Conservation (phyloP, 768 basidiomycete species). For the Serendipita indica region DNA sequence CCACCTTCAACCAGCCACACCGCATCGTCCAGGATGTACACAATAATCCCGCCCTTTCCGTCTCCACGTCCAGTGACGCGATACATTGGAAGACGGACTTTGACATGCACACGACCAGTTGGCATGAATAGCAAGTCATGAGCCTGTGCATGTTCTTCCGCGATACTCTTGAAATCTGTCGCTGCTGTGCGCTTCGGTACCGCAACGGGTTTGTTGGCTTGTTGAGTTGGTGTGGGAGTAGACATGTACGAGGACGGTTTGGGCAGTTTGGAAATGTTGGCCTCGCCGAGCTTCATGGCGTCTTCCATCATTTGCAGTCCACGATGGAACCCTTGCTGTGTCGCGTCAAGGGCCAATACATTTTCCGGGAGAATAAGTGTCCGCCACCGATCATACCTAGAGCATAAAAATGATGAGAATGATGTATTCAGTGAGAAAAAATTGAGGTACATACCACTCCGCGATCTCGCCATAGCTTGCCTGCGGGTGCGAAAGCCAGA, state of each 20-base stretch:
- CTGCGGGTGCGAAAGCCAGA: conserved; percentile 84
- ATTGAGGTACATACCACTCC: conserved; percentile 52
- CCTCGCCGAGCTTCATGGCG: conserved; percentile 57
- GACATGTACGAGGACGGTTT: conserved; percentile 21
- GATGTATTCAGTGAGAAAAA: neutral
- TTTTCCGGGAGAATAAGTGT: conserved; percentile 31
- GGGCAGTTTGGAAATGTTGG: conserved; percentile 9
- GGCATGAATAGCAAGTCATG: conserved; percentile 86
- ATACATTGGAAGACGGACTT: conserved; percentile 80
- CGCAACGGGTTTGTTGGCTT: conserved; percentile 21
- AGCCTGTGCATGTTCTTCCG: conserved; percentile 74
- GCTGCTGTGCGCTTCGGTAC: conserved; percentile 46
- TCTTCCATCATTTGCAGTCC: conserved; percentile 91
- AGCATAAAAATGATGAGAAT: neutral
- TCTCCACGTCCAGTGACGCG: conserved; percentile 63
- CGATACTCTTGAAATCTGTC: conserved; percentile 84
- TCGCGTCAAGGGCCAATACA: conserved; percentile 47
- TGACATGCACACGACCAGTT: conserved; percentile 68
- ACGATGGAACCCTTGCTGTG: conserved; percentile 68
- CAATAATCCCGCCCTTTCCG: conserved; percentile 72
- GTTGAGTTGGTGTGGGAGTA: conserved; percentile 10
- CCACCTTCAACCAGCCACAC: conserved; percentile 60
- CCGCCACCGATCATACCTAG: neutral
- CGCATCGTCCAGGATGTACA: conserved; percentile 87
- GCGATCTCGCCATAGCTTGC: conserved; percentile 87